These are phyloP conservation scores for Bryum argenteum DNA, from an alignment of 225 moss, liverwort and hornwort species.

Conservation along the genomic window DNA sequence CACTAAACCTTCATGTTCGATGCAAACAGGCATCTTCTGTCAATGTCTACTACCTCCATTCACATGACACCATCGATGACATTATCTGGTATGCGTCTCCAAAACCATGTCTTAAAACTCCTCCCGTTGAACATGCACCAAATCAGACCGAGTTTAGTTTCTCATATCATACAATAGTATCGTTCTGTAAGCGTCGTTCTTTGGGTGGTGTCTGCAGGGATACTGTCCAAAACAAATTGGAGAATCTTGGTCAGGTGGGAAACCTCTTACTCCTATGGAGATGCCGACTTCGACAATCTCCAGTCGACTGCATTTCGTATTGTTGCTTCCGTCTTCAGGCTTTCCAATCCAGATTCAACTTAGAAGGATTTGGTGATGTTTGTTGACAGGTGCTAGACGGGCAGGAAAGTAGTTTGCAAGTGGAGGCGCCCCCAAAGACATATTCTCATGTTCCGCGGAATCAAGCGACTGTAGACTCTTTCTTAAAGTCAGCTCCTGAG, in stretches of 20 bases:
- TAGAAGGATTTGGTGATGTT: slow-evolving; percentile 16
- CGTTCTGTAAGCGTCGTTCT: background rate
- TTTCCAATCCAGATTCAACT: background rate
- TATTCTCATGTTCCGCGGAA: slow-evolving; percentile 49
- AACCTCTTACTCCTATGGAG: slow-evolving; percentile 7
- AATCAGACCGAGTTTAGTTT: slow-evolving; percentile 2
- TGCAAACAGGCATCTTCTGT: slow-evolving; percentile 93
- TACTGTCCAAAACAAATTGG: slow-evolving; percentile 88
- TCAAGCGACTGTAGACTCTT: slow-evolving; percentile 65
- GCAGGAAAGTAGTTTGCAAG: slow-evolving; percentile 50
- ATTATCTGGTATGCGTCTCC: slow-evolving; percentile 77
- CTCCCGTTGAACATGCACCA: too few species aligned
- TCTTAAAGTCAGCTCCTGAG: slow-evolving; percentile 37
- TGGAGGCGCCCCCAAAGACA: slow-evolving; percentile 49
- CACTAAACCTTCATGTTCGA: slow-evolving; percentile 24
- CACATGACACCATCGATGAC: slow-evolving; percentile 89
- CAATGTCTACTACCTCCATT: slow-evolving; percentile 95
- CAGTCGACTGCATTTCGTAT: background rate
- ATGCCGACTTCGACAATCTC: background rate
- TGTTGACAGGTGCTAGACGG: slow-evolving; percentile 50
- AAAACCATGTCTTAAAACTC: slow-evolving; percentile 13
- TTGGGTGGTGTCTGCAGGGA: slow-evolving; percentile 59
- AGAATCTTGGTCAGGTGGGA: slow-evolving; percentile 93
- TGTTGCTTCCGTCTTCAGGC: background rate
- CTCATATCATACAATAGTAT: slow-evolving; percentile 10